These are phyloP conservation scores for Ustilago shanxiensis DNA, from an alignment of 1,284 basidiomycete genomes.

Conservation along the genomic window DNA sequence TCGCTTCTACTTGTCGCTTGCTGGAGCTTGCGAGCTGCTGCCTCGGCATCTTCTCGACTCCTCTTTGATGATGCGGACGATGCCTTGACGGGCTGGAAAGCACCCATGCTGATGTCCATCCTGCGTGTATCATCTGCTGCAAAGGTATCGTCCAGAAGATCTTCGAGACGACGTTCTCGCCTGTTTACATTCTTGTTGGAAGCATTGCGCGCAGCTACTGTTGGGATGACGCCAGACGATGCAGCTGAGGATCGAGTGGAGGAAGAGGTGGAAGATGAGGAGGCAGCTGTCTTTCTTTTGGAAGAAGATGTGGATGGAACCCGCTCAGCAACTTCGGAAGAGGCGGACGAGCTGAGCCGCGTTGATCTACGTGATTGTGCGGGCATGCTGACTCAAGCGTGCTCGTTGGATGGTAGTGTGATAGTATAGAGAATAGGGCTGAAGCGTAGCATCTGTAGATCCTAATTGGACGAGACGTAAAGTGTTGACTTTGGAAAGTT, in stretches of 20 bases:
- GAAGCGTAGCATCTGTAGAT: slow-evolving; percentile 32
- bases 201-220: slow-evolving; percentile 45
- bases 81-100: slow-evolving; percentile 33
- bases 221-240: slow-evolving; percentile 50
- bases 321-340: slow-evolving; percentile 19
- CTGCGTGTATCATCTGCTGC: slow-evolving; percentile 32
- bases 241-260: slow-evolving; percentile 44
- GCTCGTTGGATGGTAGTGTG: slow-evolving; percentile 15
- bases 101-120: slow-evolving; percentile 44
- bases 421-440: slow-evolving; percentile 3
- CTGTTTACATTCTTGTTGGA: slow-evolving; percentile 24
- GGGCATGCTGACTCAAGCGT: slow-evolving; percentile 29
- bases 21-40: slow-evolving; percentile 34
- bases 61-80: slow-evolving; percentile 18
- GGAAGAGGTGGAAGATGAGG: slow-evolving; percentile 21
- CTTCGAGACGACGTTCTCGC: slow-evolving; percentile 42
- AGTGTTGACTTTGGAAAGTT: neutral
- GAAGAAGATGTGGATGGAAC: slow-evolving; percentile 24
- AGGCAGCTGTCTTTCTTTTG: slow-evolving; percentile 16
- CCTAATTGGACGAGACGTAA: neutral
- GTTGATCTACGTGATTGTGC: slow-evolving; percentile 40
- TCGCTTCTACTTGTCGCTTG: slow-evolving; percentile 27
- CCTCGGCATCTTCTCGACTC: slow-evolving; percentile 21
- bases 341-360: slow-evolving; percentile 41
- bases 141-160: slow-evolving; percentile 39